These are phyloP conservation scores for Talaromyces proteolyticus DNA, from an alignment of 495 filamentous ascomycete species.

Conservation along the genomic window DNA sequence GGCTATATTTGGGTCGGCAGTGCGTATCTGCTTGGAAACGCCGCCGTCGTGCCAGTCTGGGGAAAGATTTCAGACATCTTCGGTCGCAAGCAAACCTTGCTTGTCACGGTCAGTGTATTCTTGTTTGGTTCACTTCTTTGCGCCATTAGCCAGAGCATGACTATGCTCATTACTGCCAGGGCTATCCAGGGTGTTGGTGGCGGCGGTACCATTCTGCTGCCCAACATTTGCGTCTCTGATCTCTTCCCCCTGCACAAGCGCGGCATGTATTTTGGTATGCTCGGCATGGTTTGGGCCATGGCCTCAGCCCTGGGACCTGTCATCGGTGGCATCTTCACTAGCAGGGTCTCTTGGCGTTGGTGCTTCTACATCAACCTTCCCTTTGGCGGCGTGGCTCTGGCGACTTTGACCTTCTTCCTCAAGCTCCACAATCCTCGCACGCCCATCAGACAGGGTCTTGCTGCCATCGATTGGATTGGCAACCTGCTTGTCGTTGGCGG, in stretches of 20 bases:
- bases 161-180: slow-evolving; percentile 68
- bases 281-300: slow-evolving; percentile 71
- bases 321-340: slow-evolving; percentile 69
- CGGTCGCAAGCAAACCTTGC: slow-evolving; percentile 73
- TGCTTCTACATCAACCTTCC: slow-evolving; percentile 41
- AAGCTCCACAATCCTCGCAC: slow-evolving; percentile 68
- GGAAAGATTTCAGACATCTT: slow-evolving; percentile 80
- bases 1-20: slow-evolving; percentile 75
- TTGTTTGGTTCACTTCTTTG: slow-evolving; percentile 69
- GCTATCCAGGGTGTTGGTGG: slow-evolving; percentile 80
- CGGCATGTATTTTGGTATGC: slow-evolving; percentile 54
- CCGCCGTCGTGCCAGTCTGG: slow-evolving; percentile 40
- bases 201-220: slow-evolving; percentile 45
- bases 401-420: slow-evolving; percentile 58
- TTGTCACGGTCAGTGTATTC: slow-evolving; percentile 67
- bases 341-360: slow-evolving; percentile 24
- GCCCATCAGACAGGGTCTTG: slow-evolving; percentile 56
- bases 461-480: slow-evolving; percentile 67
- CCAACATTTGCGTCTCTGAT: slow-evolving; percentile 17
- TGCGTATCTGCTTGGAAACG: slow-evolving; percentile 50
- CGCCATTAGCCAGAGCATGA: slow-evolving; percentile 58
- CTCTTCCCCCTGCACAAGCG: too few relatives aligned
- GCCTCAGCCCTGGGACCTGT: slow-evolving; percentile 69
- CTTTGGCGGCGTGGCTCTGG: slow-evolving; percentile 54
- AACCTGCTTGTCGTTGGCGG: slow-evolving; percentile 55